Conservation (phyloP, 176 grass and related monocot genomes). For the Zoysia japonica region DNA sequence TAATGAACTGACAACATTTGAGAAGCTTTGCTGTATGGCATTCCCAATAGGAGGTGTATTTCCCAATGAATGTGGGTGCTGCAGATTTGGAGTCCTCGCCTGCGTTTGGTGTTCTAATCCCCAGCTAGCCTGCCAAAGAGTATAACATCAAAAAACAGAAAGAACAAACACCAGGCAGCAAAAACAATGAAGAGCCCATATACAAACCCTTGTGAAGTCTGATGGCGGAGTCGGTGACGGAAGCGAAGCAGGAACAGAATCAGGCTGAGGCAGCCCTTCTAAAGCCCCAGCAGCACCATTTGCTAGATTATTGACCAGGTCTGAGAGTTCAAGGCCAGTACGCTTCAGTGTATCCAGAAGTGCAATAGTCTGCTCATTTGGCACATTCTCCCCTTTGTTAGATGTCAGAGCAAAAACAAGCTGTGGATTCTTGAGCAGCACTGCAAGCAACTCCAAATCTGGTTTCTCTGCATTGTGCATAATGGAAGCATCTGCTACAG, state of each 20-base stretch:
- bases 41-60: conserved; percentile 22
- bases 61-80: conserved; percentile 30
- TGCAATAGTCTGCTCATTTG: conserved; percentile 65
- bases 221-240: conserved; percentile 85
- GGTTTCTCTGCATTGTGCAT: conserved; percentile 42
- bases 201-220: conserved; percentile 62
- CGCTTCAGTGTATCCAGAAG: conserved; percentile 89
- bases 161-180: conserved; percentile 19
- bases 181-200: conserved; percentile 10
- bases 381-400: conserved; percentile 44
- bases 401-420: conserved; percentile 92
- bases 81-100: conserved; percentile 19
- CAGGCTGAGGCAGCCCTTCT: conserved; percentile 35
- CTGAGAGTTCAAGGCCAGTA: conserved; percentile 65
- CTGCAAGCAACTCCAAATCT: conserved; percentile 85
- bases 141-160: conserved; percentile 30
- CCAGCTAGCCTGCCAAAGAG: conserved; percentile 67
- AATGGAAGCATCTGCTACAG: conserved; percentile 37
- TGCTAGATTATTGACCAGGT: conserved; percentile 51
- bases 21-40: conserved; percentile 40
- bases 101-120: conserved; percentile 49
- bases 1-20: conserved; percentile 51
- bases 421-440: conserved; percentile 91
- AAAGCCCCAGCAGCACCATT: conserved; percentile 20
- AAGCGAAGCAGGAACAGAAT: conserved; percentile 65